Percentiles rank a stretch among this genome's conserved stretches.
phyloP scores from a whole-genome alignment of 176 grass and related monocot species.

The Otatea glauca region DNA sequence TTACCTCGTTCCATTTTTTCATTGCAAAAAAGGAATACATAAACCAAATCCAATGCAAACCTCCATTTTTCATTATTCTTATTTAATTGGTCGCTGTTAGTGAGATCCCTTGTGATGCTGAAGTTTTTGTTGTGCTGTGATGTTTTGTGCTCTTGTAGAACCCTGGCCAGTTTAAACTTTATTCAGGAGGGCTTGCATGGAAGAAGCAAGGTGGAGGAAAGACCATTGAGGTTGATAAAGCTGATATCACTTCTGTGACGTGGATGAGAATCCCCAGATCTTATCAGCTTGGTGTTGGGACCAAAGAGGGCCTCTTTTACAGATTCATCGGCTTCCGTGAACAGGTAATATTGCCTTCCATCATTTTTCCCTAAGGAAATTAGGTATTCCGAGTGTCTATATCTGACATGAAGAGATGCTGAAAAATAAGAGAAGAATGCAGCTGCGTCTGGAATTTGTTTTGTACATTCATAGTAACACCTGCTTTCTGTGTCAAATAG shows the following conservation, averaged over 20 bases:
- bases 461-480: constrained; percentile 30
- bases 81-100: not conserved
- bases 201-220: constrained; percentile 91
- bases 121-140: constrained; percentile 21
- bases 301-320: constrained; percentile 72
- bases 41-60: not conserved
- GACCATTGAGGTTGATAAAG: constrained; percentile 70
- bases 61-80: not conserved
- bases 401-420: not conserved
- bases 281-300: constrained; percentile 74
- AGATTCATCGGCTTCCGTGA: constrained; percentile 84
- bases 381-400: constrained; percentile 26
- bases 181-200: constrained; percentile 73
- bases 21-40: constrained; percentile 21
- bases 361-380: constrained; percentile 10
- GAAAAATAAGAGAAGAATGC: constrained; percentile 29
- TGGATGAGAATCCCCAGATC: constrained; percentile 82
- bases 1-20: not conserved
- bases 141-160: constrained; percentile 56
- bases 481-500: constrained; percentile 13
- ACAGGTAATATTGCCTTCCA: constrained; percentile 49
- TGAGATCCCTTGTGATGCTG: not conserved
- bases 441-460: not conserved
- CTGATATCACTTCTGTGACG: constrained; percentile 63
- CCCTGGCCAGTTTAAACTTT: constrained; percentile 77